Percentiles rank a stretch among this genome's conserved stretches.
phyloP scores from a whole-genome alignment of 2,329 filamentous ascomycete species.

The Fusarium sp. region DNA sequence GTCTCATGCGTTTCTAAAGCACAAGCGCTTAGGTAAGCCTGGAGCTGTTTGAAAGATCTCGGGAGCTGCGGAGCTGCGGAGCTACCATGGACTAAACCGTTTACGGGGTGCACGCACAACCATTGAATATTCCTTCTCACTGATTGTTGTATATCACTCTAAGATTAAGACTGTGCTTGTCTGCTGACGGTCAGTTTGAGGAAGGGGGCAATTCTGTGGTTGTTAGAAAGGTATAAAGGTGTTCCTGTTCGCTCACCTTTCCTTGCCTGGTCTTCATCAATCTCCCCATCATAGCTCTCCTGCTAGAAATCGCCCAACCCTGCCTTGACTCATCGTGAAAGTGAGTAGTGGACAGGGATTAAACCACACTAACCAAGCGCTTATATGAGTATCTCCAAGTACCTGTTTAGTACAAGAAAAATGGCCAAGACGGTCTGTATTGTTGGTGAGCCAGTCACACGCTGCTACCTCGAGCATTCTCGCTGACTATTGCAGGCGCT shows the following conservation, averaged over 20 bases:
- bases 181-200: background rate
- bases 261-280: background rate
- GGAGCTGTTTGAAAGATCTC: slow-evolving; percentile 16
- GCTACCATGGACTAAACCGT: slow-evolving; percentile 31
- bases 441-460: slow-evolving; percentile 52
- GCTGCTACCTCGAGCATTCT: background rate
- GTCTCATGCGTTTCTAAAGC: background rate
- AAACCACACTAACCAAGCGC: background rate
- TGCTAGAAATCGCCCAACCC: slow-evolving; percentile 46
- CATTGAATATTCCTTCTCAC: slow-evolving; percentile 23
- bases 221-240: background rate
- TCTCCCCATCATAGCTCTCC: background rate
- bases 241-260: background rate
- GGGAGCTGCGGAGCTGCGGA: slow-evolving; percentile 41
- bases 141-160: slow-evolving; percentile 16
- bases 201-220: background rate
- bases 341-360: slow-evolving; percentile 21
- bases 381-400: slow-evolving; percentile 43
- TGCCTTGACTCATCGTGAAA: slow-evolving; percentile 7
- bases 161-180: background rate
- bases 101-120: slow-evolving; percentile 25
- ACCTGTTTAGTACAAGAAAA: slow-evolving; percentile 22
- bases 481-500: slow-evolving; percentile 63
- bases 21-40: slow-evolving; percentile 40
- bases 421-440: slow-evolving; percentile 60